A percentile compares a stretch with the other conserved stretches of the same genome.
phyloP scores from a whole-genome alignment of 768 basidiomycete species.

The Chlorophyllum brunneum region DNA sequence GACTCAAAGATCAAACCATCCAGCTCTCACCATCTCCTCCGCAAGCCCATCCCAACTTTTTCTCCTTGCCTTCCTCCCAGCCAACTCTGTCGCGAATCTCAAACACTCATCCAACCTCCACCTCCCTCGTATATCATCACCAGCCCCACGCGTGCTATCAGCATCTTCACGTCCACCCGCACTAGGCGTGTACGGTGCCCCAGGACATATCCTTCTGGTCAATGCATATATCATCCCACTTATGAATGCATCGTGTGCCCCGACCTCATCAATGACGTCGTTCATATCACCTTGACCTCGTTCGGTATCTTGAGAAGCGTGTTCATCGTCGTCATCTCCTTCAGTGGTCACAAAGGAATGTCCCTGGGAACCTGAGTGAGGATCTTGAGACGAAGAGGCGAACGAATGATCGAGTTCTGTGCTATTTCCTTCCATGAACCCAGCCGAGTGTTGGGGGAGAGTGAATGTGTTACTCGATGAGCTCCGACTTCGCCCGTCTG shows the following conservation, averaged over 20 bases:
- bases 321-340: conserved; percentile 40
- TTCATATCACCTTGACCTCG: conserved; percentile 31
- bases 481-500: conserved; percentile 50
- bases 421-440: conserved; percentile 20
- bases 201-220: conserved; percentile 67
- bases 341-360: conserved; percentile 22
- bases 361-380: conserved; percentile 25
- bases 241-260: conserved; percentile 80
- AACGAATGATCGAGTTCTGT: conserved; percentile 16
- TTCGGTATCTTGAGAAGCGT: conserved; percentile 60
- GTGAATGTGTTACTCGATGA: conserved; percentile 57
- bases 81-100: conserved; percentile 82
- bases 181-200: conserved; percentile 70
- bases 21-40: conserved; percentile 68
- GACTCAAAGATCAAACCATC: conserved; percentile 58
- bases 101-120: conserved; percentile 85
- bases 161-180: conserved; percentile 33
- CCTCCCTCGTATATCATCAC: conserved; percentile 44
- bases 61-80: conserved; percentile 68
- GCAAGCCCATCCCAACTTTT: conserved; percentile 65
- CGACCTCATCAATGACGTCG: conserved; percentile 63
- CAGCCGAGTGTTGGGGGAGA: conserved; percentile 26
- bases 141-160: conserved; percentile 15
- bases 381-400: conserved; percentile 17
- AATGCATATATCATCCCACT: conserved; percentile 85